Conservation (phyloP, 805 yeast genomes). For the Candida berthetii region DNA sequence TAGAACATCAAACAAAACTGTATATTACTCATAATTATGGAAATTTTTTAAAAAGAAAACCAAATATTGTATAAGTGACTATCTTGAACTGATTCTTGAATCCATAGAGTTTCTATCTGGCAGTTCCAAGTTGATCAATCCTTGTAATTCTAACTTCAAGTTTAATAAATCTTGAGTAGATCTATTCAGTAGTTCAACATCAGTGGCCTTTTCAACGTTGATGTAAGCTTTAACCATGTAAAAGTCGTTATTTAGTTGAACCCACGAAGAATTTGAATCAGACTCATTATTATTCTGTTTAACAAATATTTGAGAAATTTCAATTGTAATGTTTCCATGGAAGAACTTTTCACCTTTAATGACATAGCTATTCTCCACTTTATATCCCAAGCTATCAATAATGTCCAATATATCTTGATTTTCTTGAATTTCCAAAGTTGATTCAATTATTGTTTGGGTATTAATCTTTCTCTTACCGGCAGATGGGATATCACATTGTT, state of each 20-base stretch:
- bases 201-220: constrained; percentile 69
- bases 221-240: constrained; percentile 60
- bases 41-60: neutral
- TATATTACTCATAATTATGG: neutral
- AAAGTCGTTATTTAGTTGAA: constrained; percentile 38
- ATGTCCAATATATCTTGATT: constrained; percentile 28
- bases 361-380: constrained; percentile 55
- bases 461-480: constrained; percentile 63
- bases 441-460: constrained; percentile 63
- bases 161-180: constrained; percentile 58
- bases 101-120: constrained; percentile 84
- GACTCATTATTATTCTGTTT: neutral
- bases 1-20: neutral
- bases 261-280: constrained; percentile 21
- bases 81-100: constrained; percentile 41
- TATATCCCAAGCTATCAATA: constrained; percentile 67
- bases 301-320: constrained; percentile 40
- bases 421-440: constrained; percentile 25
- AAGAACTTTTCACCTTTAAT: constrained; percentile 55
- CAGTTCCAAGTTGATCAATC: constrained; percentile 59
- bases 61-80: neutral
- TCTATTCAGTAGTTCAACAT: constrained; percentile 61
- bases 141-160: constrained; percentile 60
- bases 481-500: constrained; percentile 66
- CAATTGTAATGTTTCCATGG: constrained; percentile 50